Evolutionary conservation across 345 rosid species (phyloP).

Genomic region (Lepidium sativum): DNA sequence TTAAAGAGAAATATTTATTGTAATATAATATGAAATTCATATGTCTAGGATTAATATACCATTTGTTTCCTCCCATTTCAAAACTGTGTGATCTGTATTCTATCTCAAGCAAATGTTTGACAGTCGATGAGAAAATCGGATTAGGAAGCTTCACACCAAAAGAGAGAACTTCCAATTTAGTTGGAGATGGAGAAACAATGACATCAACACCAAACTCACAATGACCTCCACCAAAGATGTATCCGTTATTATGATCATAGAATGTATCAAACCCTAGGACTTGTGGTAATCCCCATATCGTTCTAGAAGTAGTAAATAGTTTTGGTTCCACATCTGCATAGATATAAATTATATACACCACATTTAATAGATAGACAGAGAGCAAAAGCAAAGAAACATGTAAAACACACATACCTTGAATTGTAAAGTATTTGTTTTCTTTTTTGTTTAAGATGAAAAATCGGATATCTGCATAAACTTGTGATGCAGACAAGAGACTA

Average conservation of each 20-base stretch:
- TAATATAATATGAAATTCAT: no score
- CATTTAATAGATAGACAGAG: neutral
- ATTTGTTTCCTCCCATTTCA: neutral
- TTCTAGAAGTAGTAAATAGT: neutral
- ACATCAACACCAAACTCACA: constrained; percentile 16
- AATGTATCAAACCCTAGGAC: neutral
- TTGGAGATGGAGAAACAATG: neutral
- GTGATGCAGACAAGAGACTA: neutral
- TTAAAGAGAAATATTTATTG: no score
- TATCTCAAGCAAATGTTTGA: neutral
- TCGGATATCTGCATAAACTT: neutral
- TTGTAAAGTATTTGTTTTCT: constrained; percentile 2
- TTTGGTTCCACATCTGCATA: neutral
- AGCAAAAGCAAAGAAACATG: neutral
- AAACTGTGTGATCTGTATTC: neutral
- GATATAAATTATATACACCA: neutral
- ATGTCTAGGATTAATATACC: no score
- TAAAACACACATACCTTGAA: neutral
- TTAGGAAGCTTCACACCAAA: neutral
- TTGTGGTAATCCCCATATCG: neutral
- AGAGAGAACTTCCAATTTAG: neutral
- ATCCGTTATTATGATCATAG: neutral
- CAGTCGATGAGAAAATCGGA: neutral
- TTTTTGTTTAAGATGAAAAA: neutral
- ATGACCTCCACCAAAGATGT: neutral